Evolutionary conservation across 1,139 yeast species (phyloP).

Genomic region (Suhomyces choctaworum): DNA sequence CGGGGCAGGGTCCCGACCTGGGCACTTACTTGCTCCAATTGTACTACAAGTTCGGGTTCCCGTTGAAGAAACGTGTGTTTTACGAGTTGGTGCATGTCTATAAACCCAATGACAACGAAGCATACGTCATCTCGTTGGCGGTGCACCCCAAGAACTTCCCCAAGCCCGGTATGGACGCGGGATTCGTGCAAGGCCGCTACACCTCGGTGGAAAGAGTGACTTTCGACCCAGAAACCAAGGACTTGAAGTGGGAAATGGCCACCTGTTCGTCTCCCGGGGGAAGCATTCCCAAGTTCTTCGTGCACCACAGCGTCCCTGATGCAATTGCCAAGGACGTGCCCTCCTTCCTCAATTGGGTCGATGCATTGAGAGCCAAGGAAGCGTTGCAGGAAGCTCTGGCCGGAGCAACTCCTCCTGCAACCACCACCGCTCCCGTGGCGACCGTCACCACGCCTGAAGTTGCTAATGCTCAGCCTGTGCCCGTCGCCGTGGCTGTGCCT

Average conservation of each 20-base stretch:
- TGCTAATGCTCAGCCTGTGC: background rate
- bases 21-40: slow-evolving; percentile 29
- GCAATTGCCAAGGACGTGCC: slow-evolving; percentile 72
- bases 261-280: slow-evolving; percentile 70
- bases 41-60: slow-evolving; percentile 51
- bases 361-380: slow-evolving; percentile 12
- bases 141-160: slow-evolving; percentile 27
- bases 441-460: background rate
- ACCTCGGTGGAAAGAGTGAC: slow-evolving; percentile 59
- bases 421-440: background rate
- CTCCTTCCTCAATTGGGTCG: slow-evolving; percentile 52
- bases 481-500: background rate
- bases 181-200: slow-evolving; percentile 47
- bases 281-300: slow-evolving; percentile 61
- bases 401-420: slow-evolving; percentile 1
- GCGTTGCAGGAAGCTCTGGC: slow-evolving; percentile 9
- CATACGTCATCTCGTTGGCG: slow-evolving; percentile 56
- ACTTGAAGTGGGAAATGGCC: slow-evolving; percentile 64
- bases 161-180: slow-evolving; percentile 16
- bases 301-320: slow-evolving; percentile 52
- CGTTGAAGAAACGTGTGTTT: slow-evolving; percentile 53
- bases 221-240: slow-evolving; percentile 35
- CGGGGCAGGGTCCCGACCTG: slow-evolving; percentile 11
- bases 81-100: slow-evolving; percentile 55
- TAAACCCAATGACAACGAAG: slow-evolving; percentile 34